Evolutionary conservation across 306 rosid species (phyloP).

Genomic region (Gillenia trifoliata): DNA sequence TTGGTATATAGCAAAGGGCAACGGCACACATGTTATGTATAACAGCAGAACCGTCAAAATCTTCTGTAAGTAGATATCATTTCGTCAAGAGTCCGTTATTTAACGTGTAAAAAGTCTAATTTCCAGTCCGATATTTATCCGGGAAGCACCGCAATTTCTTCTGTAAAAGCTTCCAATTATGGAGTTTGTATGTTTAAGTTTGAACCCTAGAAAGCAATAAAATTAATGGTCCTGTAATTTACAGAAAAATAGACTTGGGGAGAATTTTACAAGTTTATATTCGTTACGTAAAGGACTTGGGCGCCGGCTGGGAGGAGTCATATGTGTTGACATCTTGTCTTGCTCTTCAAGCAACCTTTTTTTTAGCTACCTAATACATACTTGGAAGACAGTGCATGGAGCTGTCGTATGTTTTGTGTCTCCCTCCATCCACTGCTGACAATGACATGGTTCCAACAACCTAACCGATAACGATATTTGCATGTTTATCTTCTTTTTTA

Average conservation of each 20-base stretch:
- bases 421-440: background rate
- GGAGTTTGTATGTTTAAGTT: background rate
- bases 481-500: background rate
- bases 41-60: background rate
- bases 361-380: background rate
- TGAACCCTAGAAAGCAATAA: background rate
- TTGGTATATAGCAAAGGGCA: background rate
- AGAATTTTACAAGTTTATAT: background rate
- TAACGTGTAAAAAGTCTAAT: background rate
- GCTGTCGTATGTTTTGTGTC: background rate
- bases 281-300: background rate
- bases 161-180: background rate
- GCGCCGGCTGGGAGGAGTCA: background rate
- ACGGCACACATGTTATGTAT: background rate
- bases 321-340: background rate
- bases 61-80: background rate
- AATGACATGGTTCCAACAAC: slow-evolving; percentile 3
- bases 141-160: background rate
- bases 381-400: background rate
- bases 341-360: background rate
- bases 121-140: background rate
- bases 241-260: background rate
- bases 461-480: background rate
- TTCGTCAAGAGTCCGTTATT: background rate
- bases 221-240: no score